These are phyloP conservation scores for Teunomyces tritomae DNA, from an alignment of 805 yeast genomes.

Conservation along the genomic window DNA sequence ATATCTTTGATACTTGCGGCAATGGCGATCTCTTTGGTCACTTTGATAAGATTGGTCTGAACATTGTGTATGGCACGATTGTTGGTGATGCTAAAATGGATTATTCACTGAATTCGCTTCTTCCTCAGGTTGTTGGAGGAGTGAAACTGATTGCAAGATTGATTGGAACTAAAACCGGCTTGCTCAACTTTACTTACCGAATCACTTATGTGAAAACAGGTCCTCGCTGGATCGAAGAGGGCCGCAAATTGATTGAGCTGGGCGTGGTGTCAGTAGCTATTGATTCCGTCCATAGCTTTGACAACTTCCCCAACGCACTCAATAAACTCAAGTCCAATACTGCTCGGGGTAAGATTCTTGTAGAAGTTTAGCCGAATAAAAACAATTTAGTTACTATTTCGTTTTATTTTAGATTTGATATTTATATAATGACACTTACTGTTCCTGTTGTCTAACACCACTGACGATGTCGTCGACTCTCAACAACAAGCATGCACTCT, in stretches of 20 bases:
- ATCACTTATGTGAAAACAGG: constrained; percentile 14
- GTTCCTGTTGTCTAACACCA: constrained; percentile 68
- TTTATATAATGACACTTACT: background rate
- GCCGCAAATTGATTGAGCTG: constrained; percentile 41
- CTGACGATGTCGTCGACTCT: constrained; percentile 98
- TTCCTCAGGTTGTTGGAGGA: background rate
- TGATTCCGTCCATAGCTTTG: constrained; percentile 53
- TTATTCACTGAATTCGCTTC: constrained; percentile 17
- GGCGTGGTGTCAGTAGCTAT: constrained; percentile 46
- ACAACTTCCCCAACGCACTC: constrained; percentile 50
- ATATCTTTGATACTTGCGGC: constrained; percentile 67
- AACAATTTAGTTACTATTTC: background rate
- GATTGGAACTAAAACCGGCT: constrained; percentile 13
- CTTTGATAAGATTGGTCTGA: constrained; percentile 24
- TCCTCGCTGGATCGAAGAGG: constrained; percentile 12
- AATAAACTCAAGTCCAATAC: constrained; percentile 43
- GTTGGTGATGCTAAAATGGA: constrained; percentile 53
- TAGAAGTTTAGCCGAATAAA: constrained; percentile 20
- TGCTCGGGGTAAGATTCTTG: constrained; percentile 67
- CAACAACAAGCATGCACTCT: constrained; percentile 89
- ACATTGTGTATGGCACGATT: constrained; percentile 50
- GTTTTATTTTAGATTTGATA: background rate
- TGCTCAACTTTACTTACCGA: constrained; percentile 27
- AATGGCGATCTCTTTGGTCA: constrained; percentile 46
- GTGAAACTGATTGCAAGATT: constrained; percentile 3